Conservation (phyloP, 2,329 filamentous ascomycete species). For the Scortechinia acanthostroma region DNA sequence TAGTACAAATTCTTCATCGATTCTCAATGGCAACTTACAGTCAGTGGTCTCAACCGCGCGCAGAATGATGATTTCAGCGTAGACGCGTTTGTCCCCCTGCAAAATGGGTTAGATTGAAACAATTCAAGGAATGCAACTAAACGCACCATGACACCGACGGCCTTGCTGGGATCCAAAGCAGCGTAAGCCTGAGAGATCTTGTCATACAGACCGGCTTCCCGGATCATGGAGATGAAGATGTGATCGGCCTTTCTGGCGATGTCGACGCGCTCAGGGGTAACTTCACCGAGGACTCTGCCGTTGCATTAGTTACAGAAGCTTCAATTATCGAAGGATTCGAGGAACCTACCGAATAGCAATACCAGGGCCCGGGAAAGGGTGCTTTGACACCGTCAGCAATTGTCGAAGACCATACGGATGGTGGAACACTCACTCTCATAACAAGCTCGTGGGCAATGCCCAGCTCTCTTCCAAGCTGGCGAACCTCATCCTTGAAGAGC, state of each 20-base stretch:
- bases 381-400: slow-evolving; percentile 59
- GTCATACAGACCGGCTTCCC: slow-evolving; percentile 64
- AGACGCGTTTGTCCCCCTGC: slow-evolving; percentile 59
- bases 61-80: slow-evolving; percentile 25
- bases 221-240: slow-evolving; percentile 75
- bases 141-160: slow-evolving; percentile 36
- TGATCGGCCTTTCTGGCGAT: slow-evolving; percentile 73
- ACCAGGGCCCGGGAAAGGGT: slow-evolving; percentile 71
- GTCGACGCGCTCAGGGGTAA: slow-evolving; percentile 71
- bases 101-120: no score
- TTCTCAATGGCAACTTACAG: no score
- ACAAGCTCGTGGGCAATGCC: slow-evolving; percentile 70
- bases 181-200: slow-evolving; percentile 44
- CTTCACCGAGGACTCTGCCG: slow-evolving; percentile 81
- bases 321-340: slow-evolving; percentile 10
- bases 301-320: slow-evolving; percentile 60
- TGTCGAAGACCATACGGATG: no score
- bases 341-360: slow-evolving; percentile 52
- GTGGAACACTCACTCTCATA: slow-evolving; percentile 68
- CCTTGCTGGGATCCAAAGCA: slow-evolving; percentile 30
- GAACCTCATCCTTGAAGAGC: slow-evolving; percentile 79
- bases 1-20: slow-evolving; percentile 31
- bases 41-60: slow-evolving; percentile 41
- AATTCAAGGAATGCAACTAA: no score
- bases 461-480: slow-evolving; percentile 59